These are phyloP conservation scores for Canavalia gladiata DNA, from an alignment of 306 rosid species.

Conservation along the genomic window DNA sequence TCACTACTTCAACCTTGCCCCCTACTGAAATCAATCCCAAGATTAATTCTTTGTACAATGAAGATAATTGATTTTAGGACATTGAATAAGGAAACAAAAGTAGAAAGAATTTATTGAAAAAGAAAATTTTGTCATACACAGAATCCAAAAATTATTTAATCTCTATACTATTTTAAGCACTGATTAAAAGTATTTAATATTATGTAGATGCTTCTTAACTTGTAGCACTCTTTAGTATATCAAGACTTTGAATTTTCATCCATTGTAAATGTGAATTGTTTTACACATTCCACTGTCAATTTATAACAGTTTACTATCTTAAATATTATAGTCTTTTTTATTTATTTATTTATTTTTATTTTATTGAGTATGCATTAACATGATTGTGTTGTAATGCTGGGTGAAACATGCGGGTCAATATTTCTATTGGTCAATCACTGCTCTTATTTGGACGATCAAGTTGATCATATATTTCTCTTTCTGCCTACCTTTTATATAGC, in stretches of 20 bases:
- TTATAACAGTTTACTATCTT: background rate
- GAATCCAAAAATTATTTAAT: background rate
- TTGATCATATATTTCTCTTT: slow-evolving; percentile 35
- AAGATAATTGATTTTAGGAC: slow-evolving; percentile 8
- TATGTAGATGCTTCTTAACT: no score
- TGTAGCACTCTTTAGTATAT: no score
- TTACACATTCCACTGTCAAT: background rate
- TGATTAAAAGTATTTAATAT: no score
- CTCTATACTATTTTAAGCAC: no score
- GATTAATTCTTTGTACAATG: background rate
- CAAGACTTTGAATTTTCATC: slow-evolving; percentile 25
- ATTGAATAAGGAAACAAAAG: no score
- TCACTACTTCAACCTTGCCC: slow-evolving; percentile 56
- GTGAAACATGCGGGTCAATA: slow-evolving; percentile 8
- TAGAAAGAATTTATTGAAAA: no score
- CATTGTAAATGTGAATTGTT: slow-evolving; percentile 6
- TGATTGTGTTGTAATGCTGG: background rate
- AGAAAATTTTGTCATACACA: no score
- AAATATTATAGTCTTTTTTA: background rate
- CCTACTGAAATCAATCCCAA: slow-evolving; percentile 40
- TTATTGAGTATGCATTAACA: slow-evolving; percentile 6
- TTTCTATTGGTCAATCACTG: slow-evolving; percentile 23
- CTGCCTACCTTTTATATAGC: slow-evolving; percentile 48
- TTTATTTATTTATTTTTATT: background rate
- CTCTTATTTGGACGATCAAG: slow-evolving; percentile 6